Base-by-base conservation (phyloP, 129 eudicot species). In the Flaveria ramosissima region DNA sequence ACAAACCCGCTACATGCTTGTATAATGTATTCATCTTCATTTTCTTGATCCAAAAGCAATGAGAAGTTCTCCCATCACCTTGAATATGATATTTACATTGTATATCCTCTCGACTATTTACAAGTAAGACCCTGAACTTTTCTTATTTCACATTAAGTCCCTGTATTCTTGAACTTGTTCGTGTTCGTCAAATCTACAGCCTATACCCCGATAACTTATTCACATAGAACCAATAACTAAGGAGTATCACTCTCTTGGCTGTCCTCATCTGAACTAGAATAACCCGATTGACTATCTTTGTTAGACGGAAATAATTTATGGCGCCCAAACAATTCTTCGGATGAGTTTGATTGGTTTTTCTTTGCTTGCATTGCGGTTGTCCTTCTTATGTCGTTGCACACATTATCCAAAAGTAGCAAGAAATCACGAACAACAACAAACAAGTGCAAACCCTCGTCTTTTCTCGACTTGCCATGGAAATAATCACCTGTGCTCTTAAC, bases 381-480 rank as follows among this genome's bases (percentile, higher is more conserved):
- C 23, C 56, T 85, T 67, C 65, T 72, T 67, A 91, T 85, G 3
- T 87, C 92, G 4, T 75, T 81, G 55, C 95, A 89, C 0, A 83
- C 88, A 70, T 83, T 87, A 27, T 92, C 92, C 84, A 92, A 77
- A 80, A 92, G 90, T 14, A 75, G 23, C 84, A 92, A 73, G 83
- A 92, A 92, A 78, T 92, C 96, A 32, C 92, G 90, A n/a, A 92
- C 92, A 15, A 92, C 76, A 15, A 78, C 83, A 78, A 92, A 92
- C 67, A 89, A 84, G 19, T 83, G 83, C 63, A 81, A 70, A 2
- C 92, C 97, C 75, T 93, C 98, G 9, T 91, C 97, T 68, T 84
- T 87, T 69, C 89, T 86, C 8, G 90, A 76, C 59, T 71, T 78
- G 21, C 98, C 98, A n/a, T 91, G 98, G 91, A 93, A 93, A 72